Percentiles rank a stretch among this genome's conserved stretches.
These are phyloP conservation scores for Pyrenochaeta sp. DNA, from an alignment of 2,329 filamentous ascomycete genomes.

Conservation along the genomic window DNA sequence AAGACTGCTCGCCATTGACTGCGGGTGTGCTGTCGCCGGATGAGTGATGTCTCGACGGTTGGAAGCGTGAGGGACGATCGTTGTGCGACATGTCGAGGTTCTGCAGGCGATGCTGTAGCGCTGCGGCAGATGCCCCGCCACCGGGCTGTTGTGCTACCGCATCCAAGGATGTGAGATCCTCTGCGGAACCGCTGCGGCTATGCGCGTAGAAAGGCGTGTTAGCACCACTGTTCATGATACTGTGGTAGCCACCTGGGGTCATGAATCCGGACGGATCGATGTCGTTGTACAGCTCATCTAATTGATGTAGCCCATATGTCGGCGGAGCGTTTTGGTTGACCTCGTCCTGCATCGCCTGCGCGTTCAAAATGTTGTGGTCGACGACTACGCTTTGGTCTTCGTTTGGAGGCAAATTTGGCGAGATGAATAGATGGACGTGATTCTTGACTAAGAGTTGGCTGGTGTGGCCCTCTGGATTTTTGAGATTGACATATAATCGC, in stretches of 20 bases:
- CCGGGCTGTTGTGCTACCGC: slow-evolving; percentile 41
- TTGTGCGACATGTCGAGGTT: slow-evolving; percentile 56
- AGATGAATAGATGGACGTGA: slow-evolving; percentile 93
- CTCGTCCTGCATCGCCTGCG: slow-evolving; percentile 60
- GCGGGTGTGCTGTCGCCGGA: slow-evolving; percentile 48
- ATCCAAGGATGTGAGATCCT: slow-evolving; percentile 75
- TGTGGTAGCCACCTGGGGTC: slow-evolving; percentile 70
- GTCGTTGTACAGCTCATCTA: slow-evolving; percentile 91
- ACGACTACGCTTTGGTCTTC: slow-evolving; percentile 78
- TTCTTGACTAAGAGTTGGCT: slow-evolving; percentile 93
- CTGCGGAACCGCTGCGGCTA: slow-evolving; percentile 76
- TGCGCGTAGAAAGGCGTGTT: slow-evolving; percentile 81
- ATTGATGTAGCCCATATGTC: slow-evolving; percentile 86
- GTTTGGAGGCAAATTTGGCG: slow-evolving; percentile 87
- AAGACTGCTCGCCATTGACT: slow-evolving; percentile 32
- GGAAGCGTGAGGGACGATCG: slow-evolving; percentile 40
- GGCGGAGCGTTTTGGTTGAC: slow-evolving; percentile 80
- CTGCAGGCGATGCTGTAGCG: slow-evolving; percentile 73
- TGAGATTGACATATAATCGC: slow-evolving; percentile 87
- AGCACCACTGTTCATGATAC: slow-evolving; percentile 64
- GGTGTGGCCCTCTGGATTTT: slow-evolving; percentile 93
- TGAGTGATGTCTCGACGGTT: slow-evolving; percentile 39
- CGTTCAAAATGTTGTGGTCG: slow-evolving; percentile 49
- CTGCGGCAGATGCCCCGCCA: slow-evolving; percentile 62
- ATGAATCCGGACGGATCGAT: slow-evolving; percentile 83